Evolutionary conservation across 805 yeast genomes (phyloP), one percentile per base, ranked within the genome.

Genomic region (Suhomyces vadensis): DNA sequence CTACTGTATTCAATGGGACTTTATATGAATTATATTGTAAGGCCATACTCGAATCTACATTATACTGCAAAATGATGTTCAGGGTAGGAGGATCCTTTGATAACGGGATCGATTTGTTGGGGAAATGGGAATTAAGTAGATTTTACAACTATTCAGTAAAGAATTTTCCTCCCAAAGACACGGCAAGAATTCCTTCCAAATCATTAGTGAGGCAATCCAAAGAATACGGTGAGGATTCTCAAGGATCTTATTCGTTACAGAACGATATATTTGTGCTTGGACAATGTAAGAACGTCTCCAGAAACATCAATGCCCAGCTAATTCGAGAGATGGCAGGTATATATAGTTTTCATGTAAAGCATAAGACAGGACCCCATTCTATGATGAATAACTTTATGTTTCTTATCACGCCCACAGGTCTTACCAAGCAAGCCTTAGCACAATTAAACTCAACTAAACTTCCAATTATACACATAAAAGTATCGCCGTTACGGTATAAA

Each of bases 31-130:
- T 78, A 14, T 56, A 69, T 2, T 65, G 74, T 21, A 65, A 72
- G 48, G 62, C 63, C 4, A 62, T 69, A 26, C 58, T 81, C 3
- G 64, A 67, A 44, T 39, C 60, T 1, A 51, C 58, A n/a, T 63
- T 79, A 20, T 57, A 67, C 14, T 65, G 77, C 35, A 51, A 54
- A 11, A 55, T 66, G 25, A 44, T 79, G 37, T 48, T 64, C 1
- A 73, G 77, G 33, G 71, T 67, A 31, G 86, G 86, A 1, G 83
- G 85, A 1, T 65, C 79, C 1, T 71, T 73, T 39, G 86, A 81
- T 51, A 68, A 74, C 41, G 86, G 86, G 0, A 63, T 81, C 3
- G 86, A 81, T 53, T 55, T 81, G 4, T 55, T 75, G 16, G 84
- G 83, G 0, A 64, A 64, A 33, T 79, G 85, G 84, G 61, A 75